These are phyloP conservation scores for Neonectria hederae DNA, from an alignment of 2,329 filamentous ascomycete genomes.

Conservation along the genomic window DNA sequence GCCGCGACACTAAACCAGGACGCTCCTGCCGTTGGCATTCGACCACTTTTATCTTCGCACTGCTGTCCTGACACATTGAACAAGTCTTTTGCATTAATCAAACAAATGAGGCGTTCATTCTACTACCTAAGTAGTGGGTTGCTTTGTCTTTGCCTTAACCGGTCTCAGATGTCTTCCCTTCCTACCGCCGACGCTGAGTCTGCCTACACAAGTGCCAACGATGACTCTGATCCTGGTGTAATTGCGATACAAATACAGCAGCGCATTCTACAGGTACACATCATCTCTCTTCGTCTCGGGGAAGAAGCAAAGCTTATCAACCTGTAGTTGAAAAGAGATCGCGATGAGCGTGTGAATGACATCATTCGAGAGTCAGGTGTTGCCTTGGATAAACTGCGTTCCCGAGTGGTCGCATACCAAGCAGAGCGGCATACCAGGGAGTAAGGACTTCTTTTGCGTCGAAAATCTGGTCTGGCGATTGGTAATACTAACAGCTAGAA, in stretches of 20 bases:
- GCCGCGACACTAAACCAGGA: not conserved
- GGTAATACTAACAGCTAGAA: slow-evolving; percentile 10
- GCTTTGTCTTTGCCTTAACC: not conserved
- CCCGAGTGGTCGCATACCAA: slow-evolving; percentile 33
- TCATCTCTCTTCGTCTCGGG: not conserved
- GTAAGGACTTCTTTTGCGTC: slow-evolving; percentile 21
- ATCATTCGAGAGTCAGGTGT: slow-evolving; percentile 36
- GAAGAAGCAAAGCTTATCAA: slow-evolving; percentile 1
- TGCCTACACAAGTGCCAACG: slow-evolving; percentile 27
- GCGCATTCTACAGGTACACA: slow-evolving; percentile 40
- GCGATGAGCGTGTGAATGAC: slow-evolving; percentile 39
- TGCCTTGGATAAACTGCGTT: slow-evolving; percentile 40
- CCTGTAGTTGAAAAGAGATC: slow-evolving; percentile 44
- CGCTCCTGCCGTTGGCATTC: not conserved
- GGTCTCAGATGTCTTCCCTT: not conserved
- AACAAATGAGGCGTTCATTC: not conserved
- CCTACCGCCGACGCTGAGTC: slow-evolving; percentile 20
- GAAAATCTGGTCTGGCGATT: too few species aligned
- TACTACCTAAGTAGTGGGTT: not conserved
- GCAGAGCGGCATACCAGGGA: slow-evolving; percentile 37
- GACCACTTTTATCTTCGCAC: not conserved
- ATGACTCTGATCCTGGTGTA: slow-evolving; percentile 36
- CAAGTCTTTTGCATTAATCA: not conserved
- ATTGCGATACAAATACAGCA: slow-evolving; percentile 41
- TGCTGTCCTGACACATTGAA: too few species aligned